A percentile compares a stretch with the other conserved stretches of the same genome.
These are phyloP conservation scores for Coniophora puteana DNA, from an alignment of 1,284 basidiomycete genomes.

Conservation along the genomic window DNA sequence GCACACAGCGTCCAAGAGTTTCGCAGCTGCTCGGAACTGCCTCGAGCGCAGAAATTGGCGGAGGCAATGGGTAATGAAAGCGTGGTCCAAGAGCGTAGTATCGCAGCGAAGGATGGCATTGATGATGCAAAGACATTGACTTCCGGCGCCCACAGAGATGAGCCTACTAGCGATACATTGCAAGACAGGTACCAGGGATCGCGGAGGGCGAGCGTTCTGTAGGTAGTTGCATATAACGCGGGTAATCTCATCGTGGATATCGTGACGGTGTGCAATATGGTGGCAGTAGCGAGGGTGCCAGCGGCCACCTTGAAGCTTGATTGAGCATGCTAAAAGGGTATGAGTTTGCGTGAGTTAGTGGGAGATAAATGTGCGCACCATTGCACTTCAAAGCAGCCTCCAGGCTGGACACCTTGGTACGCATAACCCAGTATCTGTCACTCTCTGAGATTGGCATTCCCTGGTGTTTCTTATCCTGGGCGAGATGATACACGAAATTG, in stretches of 20 bases:
- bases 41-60: not conserved
- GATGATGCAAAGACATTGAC: constrained; percentile 16
- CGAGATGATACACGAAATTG: constrained; percentile 20
- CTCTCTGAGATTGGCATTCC: constrained; percentile 22
- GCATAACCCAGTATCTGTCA: constrained; percentile 43
- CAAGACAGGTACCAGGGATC: too few species aligned
- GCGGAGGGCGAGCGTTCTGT: too few species aligned
- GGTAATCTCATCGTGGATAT: too few species aligned
- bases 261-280: too few species aligned
- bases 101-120: constrained; percentile 14
- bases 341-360: too few species aligned
- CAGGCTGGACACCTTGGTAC: constrained; percentile 24
- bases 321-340: too few species aligned
- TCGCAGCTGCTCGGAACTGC: not conserved
- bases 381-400: too few species aligned
- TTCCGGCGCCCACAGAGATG: constrained; percentile 14
- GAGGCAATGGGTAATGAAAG: constrained; percentile 18
- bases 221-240: too few species aligned
- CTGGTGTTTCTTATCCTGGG: constrained; percentile 25
- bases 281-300: too few species aligned
- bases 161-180: constrained; percentile 18
- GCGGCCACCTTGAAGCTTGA: too few species aligned
- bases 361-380: too few species aligned
- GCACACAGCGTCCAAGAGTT: not conserved
- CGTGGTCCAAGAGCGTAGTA: constrained; percentile 17